Base-by-base conservation (phyloP, 2,329 filamentous ascomycete genomes). In the Pyrenophora tritici-repentis region DNA sequence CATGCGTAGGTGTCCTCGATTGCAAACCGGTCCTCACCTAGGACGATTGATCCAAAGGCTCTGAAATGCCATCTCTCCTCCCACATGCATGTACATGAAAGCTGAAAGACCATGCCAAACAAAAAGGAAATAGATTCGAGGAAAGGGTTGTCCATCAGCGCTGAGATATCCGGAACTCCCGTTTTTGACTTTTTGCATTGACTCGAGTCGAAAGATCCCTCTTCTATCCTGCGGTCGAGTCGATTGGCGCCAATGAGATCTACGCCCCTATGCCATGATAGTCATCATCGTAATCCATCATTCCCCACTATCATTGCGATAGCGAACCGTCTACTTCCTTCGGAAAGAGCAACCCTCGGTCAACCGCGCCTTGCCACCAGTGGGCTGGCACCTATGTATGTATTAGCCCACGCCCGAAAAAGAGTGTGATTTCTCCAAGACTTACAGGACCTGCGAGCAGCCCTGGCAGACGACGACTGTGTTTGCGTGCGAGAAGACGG, bases 291-390 rank as follows among this genome's bases (percentile, higher is more conserved):
- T 73, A 63, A 71, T 65, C 71, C 65, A 57, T 70, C 67, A 68
- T 58, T 61, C 63, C 60, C 62, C 65, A 52, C 64, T 62, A 59
- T 62, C 58, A 56, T 62, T 58, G 54, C 46, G 54, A 48, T 51
- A 35, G 49, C 41, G 52, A 62, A 42, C 58, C 79, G 75, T 90
- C 83, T 97, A 99, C 93, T 99, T 99, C 85, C 92, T 92, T 84
- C 94, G 89, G 91, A 99, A 99, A 78, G 94, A 97, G 90, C 94
- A 99, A 79, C 94, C 94, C 88, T 99, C 94, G 66, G 94, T 99
- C 76, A 99, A 85, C 79, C 94, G 86, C 77, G 94, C 94, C 87
- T 99, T 99, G 76, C 94, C 94, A 87, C 94, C 94, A 72, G 94
- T 99, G 68, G 94, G 94, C 81, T 99, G 94, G 90, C 94, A 99